These are phyloP conservation scores for Emergomyces africanus DNA, from an alignment of 2,329 filamentous ascomycete species.

Conservation along the genomic window DNA sequence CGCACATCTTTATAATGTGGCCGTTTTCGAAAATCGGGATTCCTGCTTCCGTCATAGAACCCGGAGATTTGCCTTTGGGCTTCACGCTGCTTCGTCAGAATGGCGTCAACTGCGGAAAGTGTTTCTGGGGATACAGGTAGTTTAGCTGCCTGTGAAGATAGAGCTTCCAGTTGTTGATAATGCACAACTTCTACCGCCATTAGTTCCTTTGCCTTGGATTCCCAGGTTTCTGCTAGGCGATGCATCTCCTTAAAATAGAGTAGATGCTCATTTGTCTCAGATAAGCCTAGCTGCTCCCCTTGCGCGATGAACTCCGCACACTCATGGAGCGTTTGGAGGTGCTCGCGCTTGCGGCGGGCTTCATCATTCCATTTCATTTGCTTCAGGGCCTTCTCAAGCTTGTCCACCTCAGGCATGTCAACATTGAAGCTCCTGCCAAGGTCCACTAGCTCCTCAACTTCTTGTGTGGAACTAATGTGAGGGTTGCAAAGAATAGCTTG, in stretches of 20 bases:
- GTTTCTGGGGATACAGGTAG: conserved; percentile 77
- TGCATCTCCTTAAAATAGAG: conserved; percentile 63
- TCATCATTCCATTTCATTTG: conserved; percentile 82
- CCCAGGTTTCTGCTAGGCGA: conserved; percentile 71
- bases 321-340: conserved; percentile 61
- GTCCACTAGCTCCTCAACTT: conserved; percentile 86
- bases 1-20: conserved; percentile 84
- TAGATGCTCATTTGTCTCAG: conserved; percentile 68
- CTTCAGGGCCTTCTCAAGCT: conserved; percentile 64
- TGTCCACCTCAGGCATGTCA: conserved; percentile 78
- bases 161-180: conserved; percentile 84
- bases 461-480: conserved; percentile 49
- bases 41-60: conserved; percentile 63
- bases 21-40: conserved; percentile 61
- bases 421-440: conserved; percentile 81
- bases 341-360: conserved; percentile 53
- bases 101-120: conserved; percentile 70
- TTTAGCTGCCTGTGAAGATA: conserved; percentile 68
- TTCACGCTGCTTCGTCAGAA: conserved; percentile 89
- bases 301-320: conserved; percentile 67
- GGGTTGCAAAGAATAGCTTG: conserved; percentile 56
- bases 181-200: conserved; percentile 86
- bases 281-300: conserved; percentile 64
- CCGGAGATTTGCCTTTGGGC: conserved; percentile 79
- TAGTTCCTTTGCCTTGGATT: conserved; percentile 80